Evolutionary conservation across 768 basidiomycete genomes (phyloP), one percentile per base, ranked within the genome.

Genomic region (Pleurotus sapidus): DNA sequence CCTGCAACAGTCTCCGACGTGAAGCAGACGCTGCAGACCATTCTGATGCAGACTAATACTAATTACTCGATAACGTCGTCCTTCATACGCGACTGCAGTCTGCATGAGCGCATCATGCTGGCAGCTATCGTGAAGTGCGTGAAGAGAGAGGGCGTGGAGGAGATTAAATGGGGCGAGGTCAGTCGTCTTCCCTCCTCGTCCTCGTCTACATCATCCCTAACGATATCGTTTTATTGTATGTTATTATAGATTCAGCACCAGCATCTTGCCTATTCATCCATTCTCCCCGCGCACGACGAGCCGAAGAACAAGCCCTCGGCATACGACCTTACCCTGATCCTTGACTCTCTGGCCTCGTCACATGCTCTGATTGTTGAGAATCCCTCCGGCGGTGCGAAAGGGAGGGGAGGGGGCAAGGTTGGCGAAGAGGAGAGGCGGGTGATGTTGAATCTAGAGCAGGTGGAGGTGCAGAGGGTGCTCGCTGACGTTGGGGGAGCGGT

Each of bases 101-200:
- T 93, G 60, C 93, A 96, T 65, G 94, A 97, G 67, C 84, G 89
- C 40, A 79, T 95, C 47, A 88, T 97, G 87, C 78, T 98, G 15
- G 89, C 88, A 14, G 84, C 94, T 1, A 68, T 96, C 38, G 73
- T 95, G 23, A 88, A 89, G 64, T 93, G 92, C 66, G 80, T 92
- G 45, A 86, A 87, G 68, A 79, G 89, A 45, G 87, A 90, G 59
- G 95, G 95, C 24, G 81, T 98, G 0, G 88, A 93, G 53, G 93
- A 95, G 72, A 87, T 98, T 48, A 84, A 84, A 63, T 95, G 91
- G 91, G 80, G 81, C 24, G 88, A 92, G 61, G 89, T 94, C 54
- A 59, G 81, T 72, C 17, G 59, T 27, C 20, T 55, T 55, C 40
- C 30, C 40, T 38, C 6, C 18, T 14, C n/a, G 38, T 24, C 42